These are phyloP conservation scores for Suhomyces anneliseae DNA, from an alignment of 1,139 yeast species.

Conservation along the genomic window DNA sequence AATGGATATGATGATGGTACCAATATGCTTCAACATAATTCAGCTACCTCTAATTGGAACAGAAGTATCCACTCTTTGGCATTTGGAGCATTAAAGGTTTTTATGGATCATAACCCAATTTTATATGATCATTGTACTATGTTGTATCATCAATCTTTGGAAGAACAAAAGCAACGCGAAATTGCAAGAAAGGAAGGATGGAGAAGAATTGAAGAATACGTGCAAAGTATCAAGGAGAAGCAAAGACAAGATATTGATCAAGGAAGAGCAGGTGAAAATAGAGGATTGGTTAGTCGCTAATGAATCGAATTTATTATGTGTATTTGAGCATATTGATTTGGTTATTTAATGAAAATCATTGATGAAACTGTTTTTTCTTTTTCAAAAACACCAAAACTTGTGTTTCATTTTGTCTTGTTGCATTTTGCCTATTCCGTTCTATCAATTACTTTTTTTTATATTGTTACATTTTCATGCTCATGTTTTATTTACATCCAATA, in stretches of 20 bases:
- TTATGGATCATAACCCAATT: conserved; percentile 90
- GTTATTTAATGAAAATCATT: background rate
- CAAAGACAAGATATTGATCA: conserved; percentile 11
- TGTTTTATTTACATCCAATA: background rate
- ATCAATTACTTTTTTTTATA: background rate
- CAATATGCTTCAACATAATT: conserved; percentile 33
- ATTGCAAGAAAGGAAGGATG: conserved; percentile 69
- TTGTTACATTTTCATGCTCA: background rate
- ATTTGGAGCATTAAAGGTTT: conserved; percentile 85
- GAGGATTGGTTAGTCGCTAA: conserved; percentile 8
- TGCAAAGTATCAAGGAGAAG: conserved; percentile 29
- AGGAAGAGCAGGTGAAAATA: conserved; percentile 3
- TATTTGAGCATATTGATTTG: background rate
- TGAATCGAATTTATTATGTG: too few species aligned
- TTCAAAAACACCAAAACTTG: too few species aligned
- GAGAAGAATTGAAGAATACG: conserved; percentile 70
- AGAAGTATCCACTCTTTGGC: conserved; percentile 90
- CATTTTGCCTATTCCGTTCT: background rate
- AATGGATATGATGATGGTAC: conserved; percentile 18
- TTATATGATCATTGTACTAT: conserved; percentile 90
- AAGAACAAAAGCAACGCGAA: conserved; percentile 64
- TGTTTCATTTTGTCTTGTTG: background rate
- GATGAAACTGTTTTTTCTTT: too few species aligned
- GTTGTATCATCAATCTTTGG: conserved; percentile 73
- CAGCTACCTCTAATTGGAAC: conserved; percentile 72